Evolutionary conservation across 2,329 filamentous ascomycete genomes (phyloP), one percentile per base, ranked within the genome.

Genomic region (Fusarium coicis): DNA sequence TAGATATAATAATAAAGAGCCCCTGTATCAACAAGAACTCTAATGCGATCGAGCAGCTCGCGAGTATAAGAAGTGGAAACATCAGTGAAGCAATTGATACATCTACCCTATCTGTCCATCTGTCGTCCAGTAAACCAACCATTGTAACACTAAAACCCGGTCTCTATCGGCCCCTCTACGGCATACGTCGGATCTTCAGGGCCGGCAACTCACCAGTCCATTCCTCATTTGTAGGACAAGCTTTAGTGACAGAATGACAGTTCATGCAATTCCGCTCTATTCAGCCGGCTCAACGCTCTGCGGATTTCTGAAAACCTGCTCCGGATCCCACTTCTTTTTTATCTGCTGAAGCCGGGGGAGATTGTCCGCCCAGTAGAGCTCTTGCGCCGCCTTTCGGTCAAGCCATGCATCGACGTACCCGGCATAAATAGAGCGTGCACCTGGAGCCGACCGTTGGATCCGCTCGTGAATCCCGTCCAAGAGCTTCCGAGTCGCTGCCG

Each of bases 341-440:
- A 84, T 75, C 11, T 67, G 54, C 63, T 74, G 78, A 55, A 85
- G 69, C 47, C 70, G 79, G 9, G 73, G 54, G 26, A 85, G 70
- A 21, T 83, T 81, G 7, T 39, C 46, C 7, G 80, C 83, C 81
- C 81, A 85, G 74, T 85, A 85, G 46, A 78, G 73, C 34, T 49
- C 40, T 64, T 84, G 81, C 5, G 83, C 83, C 14, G 78, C 71
- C 6, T 72, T 72, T 42, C 84, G 78, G n/a, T 78, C 64, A 39
- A 91, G 76, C 9, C 79, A 79, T 4, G 85, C 85, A 75, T 92
- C 90, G 5, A 92, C 86, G 71, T 92, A 92, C 5, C 90, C 90
- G 1, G 90, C 86, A 78, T 92, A 93, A 2, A 88, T 87, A 16
- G 86, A 87, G 50, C 84, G 79, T 0, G 81, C 82, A 6, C 81